Percentiles rank a stretch among this genome's conserved stretches.
These are phyloP conservation scores for Vanrija pseudolonga DNA, from an alignment of 1,284 basidiomycete species.

Conservation along the genomic window DNA sequence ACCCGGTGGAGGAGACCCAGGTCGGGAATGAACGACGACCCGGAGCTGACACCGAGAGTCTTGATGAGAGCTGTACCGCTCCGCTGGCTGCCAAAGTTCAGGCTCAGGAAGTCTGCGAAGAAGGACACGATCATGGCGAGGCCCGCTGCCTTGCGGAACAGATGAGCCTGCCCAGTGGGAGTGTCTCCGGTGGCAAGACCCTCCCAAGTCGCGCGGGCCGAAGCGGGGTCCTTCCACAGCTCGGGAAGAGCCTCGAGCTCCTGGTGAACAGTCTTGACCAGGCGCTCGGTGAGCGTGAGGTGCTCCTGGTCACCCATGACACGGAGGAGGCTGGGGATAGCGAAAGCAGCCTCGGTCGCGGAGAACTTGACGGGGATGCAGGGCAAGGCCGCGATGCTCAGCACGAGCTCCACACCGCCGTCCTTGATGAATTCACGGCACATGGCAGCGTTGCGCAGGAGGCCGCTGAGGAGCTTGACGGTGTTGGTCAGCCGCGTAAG, in stretches of 20 bases:
- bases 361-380: slow-evolving; percentile 88
- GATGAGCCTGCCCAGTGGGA: slow-evolving; percentile 1
- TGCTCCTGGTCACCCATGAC: slow-evolving; percentile 84
- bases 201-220: slow-evolving; percentile 58
- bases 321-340: slow-evolving; percentile 81
- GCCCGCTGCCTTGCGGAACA: slow-evolving; percentile 46
- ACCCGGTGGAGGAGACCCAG: slow-evolving; percentile 81
- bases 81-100: slow-evolving; percentile 47
- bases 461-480: slow-evolving; percentile 78
- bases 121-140: slow-evolving; percentile 50
- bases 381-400: slow-evolving; percentile 73
- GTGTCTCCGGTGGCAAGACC: slow-evolving; percentile 11
- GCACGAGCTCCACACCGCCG: slow-evolving; percentile 71
- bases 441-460: slow-evolving; percentile 82
- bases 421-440: slow-evolving; percentile 81
- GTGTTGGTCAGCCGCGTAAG: slow-evolving; percentile 15
- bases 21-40: slow-evolving; percentile 65
- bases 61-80: slow-evolving; percentile 72
- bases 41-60: slow-evolving; percentile 62
- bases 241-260: slow-evolving; percentile 67
- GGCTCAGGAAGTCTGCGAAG: slow-evolving; percentile 78
- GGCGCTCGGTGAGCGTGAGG: slow-evolving; percentile 66
- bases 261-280: slow-evolving; percentile 67
- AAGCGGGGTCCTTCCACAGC: slow-evolving; percentile 62
- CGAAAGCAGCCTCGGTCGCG: slow-evolving; percentile 71